Evolutionary conservation across 371 early-diverging fungal species (phyloP), one percentile per base, ranked within the genome.

Genomic region (Mortierella sp.): DNA sequence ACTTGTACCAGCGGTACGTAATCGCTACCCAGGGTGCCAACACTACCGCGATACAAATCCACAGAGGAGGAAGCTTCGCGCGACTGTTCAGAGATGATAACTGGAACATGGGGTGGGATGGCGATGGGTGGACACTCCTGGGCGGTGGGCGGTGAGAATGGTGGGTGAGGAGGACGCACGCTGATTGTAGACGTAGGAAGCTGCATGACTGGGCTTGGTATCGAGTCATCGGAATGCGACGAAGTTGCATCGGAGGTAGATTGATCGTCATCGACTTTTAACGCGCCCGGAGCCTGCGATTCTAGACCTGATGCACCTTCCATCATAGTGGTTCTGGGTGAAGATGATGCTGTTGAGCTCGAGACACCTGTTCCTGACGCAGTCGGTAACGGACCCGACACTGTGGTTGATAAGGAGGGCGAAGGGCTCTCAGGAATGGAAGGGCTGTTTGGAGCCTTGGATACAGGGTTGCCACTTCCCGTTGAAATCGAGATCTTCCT

Each of bases 11-110:
- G 17, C 10, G 64, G 74, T n/a, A 80, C 49, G 24, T 82, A 73
- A 22, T 88, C 88, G 14, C 79, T 64, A 0, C 82, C 90, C 50
- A 86, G 57, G 0, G 85, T 72, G 1, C 81, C 89, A 2, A 91
- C 84, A 13, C 88, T 88, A 24, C 93, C 92, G 44, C 91, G 86
- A 67, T 92, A 94, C 29, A 91, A 65, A 60, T 92, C 92, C 57
- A 94, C 83, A 28, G 86, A 88, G 14, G 88, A 87, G 0, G 91
- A 88, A n/a, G 91, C 92, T 49, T 94, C 94, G 9, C 87, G 83
- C 14, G 90, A 89, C 56, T 94, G 94, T 72, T 94, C 95, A 3
- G 90, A 87, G 25, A 95, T 84, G 29, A 92, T 83, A 2, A 96
- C 81, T 6, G 88, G 87, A 0, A 91, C 89, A 31, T 85, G 81